Conservation (phyloP, 2,329 filamentous ascomycete genomes). For the Pleurostoma richardsiae region DNA sequence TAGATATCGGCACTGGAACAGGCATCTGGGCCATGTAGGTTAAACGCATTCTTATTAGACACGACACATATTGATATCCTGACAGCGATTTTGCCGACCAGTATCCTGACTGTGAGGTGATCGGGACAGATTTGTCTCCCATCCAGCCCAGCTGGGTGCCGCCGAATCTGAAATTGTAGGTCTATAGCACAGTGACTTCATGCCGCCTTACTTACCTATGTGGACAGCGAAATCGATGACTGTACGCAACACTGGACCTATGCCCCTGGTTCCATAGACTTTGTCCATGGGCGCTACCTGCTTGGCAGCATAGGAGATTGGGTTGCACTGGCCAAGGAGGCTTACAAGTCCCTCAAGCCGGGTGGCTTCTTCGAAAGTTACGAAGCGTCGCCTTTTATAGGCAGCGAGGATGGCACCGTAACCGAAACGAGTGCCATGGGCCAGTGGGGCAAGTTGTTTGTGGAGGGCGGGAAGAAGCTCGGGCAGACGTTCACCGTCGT, state of each 20-base stretch:
- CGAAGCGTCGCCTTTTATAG: slow-evolving; percentile 10
- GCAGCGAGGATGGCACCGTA: slow-evolving; percentile 18
- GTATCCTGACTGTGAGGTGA: slow-evolving; percentile 37
- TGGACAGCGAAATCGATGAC: slow-evolving; percentile 49
- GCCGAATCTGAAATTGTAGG: slow-evolving; percentile 41
- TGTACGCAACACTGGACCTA: slow-evolving; percentile 46
- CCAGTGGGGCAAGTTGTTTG: slow-evolving; percentile 19
- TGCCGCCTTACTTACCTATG: background rate
- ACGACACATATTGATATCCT: background rate
- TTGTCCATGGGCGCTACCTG: slow-evolving; percentile 50
- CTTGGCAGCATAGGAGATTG: slow-evolving; percentile 49
- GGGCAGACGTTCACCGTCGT: slow-evolving; percentile 42
- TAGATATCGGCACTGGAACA: slow-evolving; percentile 51
- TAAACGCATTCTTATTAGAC: background rate
- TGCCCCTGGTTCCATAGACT: slow-evolving; percentile 42
- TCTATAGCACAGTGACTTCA: background rate
- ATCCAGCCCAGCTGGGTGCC: slow-evolving; percentile 53
- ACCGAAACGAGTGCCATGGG: slow-evolving; percentile 10
- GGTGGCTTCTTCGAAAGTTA: slow-evolving; percentile 33
- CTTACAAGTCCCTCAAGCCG: slow-evolving; percentile 44
- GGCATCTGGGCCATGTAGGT: slow-evolving; percentile 40
- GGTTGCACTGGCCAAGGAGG: slow-evolving; percentile 39
- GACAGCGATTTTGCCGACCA: slow-evolving; percentile 40
- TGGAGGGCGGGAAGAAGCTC: slow-evolving; percentile 35
- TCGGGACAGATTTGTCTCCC: slow-evolving; percentile 51